These are phyloP conservation scores for Hypericum perforatum DNA, from an alignment of 345 rosid species.

Conservation along the genomic window DNA sequence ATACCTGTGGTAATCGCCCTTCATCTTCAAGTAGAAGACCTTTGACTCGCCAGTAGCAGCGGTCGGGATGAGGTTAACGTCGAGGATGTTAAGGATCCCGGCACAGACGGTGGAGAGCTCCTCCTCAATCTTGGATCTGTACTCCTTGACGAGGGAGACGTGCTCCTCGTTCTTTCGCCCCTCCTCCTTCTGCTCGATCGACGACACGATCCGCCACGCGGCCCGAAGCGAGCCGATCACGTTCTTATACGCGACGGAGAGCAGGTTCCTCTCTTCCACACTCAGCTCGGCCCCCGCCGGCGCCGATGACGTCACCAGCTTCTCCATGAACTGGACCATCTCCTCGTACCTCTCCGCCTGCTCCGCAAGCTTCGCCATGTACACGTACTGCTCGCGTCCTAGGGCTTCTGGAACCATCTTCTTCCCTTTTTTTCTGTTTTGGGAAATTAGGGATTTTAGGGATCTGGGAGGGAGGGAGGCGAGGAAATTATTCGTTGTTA, in stretches of 20 bases:
- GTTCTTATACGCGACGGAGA: conserved; percentile 6
- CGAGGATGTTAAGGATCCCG: conserved; percentile 1
- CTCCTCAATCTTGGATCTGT: conserved; percentile 3
- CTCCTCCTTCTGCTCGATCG: conserved; percentile 6
- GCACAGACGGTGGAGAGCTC: conserved; percentile 2
- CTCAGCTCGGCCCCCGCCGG: conserved; percentile 1
- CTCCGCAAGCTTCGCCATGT: conserved; percentile 4
- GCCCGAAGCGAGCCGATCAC: conserved; percentile 4
- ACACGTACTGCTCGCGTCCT: conserved; percentile 1
- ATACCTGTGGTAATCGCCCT: conserved; percentile 3
- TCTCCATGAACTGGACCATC: conserved; percentile 5
- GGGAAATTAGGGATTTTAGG: too few species aligned
- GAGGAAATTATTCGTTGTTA: too few species aligned
- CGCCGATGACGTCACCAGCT: conserved; percentile 2
- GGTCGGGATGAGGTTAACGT: neutral
- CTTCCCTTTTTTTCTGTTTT: neutral
- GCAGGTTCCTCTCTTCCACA: neutral
- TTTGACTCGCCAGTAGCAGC: conserved; percentile 1
- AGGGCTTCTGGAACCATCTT: neutral
- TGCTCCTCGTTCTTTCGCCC: conserved; percentile 3
- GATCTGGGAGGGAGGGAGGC: too few species aligned
- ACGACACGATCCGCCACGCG: conserved; percentile 3
- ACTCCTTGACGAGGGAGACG: neutral
- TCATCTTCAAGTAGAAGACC: conserved; percentile 7
- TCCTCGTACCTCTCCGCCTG: conserved; percentile 6